phyloP scores from a whole-genome alignment of 371 early-diverging fungal genomes.

The Globomyces sp. region DNA sequence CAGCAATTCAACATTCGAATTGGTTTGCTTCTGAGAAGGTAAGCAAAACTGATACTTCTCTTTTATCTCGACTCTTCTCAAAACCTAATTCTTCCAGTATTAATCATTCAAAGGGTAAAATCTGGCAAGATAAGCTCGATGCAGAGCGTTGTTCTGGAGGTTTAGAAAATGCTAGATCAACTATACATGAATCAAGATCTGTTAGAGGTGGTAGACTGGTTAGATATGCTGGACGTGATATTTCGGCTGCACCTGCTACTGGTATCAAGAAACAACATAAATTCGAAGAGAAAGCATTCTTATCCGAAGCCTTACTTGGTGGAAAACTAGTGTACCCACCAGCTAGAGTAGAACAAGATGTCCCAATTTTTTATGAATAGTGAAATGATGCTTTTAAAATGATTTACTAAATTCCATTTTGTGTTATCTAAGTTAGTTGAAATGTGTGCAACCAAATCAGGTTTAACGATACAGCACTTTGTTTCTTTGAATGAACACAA shows the following conservation, averaged over 20 bases:
- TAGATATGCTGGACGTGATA: conserved; percentile 87
- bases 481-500: too few relatives aligned
- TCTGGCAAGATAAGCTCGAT: conserved; percentile 48
- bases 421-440: too few relatives aligned
- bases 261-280: conserved; percentile 96
- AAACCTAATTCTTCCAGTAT: too few relatives aligned
- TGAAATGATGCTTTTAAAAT: not conserved
- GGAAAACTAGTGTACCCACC: conserved; percentile 42
- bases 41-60: conserved; percentile 2
- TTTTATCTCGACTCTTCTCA: conserved; percentile 22
- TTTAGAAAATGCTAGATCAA: conserved; percentile 33
- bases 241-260: conserved; percentile 92
- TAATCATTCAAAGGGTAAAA: conserved; percentile 31
- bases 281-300: conserved; percentile 84
- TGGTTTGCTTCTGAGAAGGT: conserved; percentile 41
- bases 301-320: conserved; percentile 82
- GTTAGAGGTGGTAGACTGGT: conserved; percentile 50
- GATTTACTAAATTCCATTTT: too few relatives aligned
- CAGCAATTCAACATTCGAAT: conserved; percentile 69
- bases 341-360: conserved; percentile 35
- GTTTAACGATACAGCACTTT: too few relatives aligned
- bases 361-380: conserved; percentile 31
- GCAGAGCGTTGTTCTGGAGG: conserved; percentile 43
- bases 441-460: too few relatives aligned
- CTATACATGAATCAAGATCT: conserved; percentile 20